A percentile compares a stretch with the other conserved stretches of the same genome.
Conservation (phyloP, 2,329 filamentous ascomycete species). For the Rhynchosporium graminicola region DNA sequence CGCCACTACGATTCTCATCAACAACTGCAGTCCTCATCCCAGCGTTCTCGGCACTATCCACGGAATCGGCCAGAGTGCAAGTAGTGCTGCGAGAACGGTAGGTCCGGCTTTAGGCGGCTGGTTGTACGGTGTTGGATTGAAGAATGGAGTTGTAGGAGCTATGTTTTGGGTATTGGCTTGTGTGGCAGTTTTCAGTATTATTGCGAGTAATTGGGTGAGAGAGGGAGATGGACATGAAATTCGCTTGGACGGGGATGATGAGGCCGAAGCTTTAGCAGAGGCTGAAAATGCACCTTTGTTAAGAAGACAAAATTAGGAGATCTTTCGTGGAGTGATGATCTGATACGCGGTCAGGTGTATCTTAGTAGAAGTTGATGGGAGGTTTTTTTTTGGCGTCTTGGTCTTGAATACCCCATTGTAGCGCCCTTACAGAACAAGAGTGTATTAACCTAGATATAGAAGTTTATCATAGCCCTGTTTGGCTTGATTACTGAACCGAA, state of each 20-base stretch:
- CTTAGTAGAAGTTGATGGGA: background rate
- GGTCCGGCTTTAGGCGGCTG: slow-evolving; percentile 62
- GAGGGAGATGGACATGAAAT: slow-evolving; percentile 68
- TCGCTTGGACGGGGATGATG: slow-evolving; percentile 61
- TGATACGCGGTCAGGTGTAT: background rate
- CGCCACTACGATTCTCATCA: slow-evolving; percentile 60
- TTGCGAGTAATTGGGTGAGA: slow-evolving; percentile 56
- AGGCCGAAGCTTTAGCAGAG: slow-evolving; percentile 42
- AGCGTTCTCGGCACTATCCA: slow-evolving; percentile 60
- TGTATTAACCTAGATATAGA: slow-evolving; percentile 6
- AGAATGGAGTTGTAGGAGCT: slow-evolving; percentile 55
- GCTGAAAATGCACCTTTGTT: slow-evolving; percentile 29
- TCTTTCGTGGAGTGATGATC: background rate
- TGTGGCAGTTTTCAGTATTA: slow-evolving; percentile 51
- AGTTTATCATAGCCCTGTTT: background rate
- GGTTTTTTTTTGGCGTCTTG: slow-evolving; percentile 1
- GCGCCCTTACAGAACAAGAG: background rate
- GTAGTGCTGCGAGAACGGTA: slow-evolving; percentile 58
- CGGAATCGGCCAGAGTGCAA: slow-evolving; percentile 58
- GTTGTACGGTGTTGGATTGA: slow-evolving; percentile 60
- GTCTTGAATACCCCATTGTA: slow-evolving; percentile 6
- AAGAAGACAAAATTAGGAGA: background rate
- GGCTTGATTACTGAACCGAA: too few species aligned
- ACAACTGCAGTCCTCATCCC: slow-evolving; percentile 61
- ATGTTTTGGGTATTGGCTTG: slow-evolving; percentile 48